These are phyloP conservation scores for Parsonsia alboflavescens DNA, from an alignment of 257 asterid species.

Conservation along the genomic window DNA sequence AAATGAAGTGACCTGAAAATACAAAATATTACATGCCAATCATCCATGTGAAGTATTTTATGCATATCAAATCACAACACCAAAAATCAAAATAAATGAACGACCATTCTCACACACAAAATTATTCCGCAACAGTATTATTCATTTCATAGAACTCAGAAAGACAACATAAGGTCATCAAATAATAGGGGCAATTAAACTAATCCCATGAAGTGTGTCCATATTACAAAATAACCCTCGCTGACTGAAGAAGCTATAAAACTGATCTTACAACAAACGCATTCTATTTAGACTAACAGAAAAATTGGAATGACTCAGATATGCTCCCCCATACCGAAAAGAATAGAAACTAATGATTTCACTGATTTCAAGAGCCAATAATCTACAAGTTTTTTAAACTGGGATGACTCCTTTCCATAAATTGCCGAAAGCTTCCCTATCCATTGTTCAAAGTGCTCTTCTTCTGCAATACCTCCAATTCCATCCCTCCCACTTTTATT, in stretches of 20 bases:
- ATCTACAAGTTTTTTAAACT: too few species aligned
- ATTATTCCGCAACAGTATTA: not conserved
- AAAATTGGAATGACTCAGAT: not conserved
- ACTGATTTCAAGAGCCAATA: too few species aligned
- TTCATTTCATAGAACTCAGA: not conserved
- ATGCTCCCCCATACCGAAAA: not conserved
- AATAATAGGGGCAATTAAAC: not conserved
- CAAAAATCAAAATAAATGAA: not conserved
- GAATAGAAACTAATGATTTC: too few species aligned
- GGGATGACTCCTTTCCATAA: too few species aligned
- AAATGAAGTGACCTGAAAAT: conserved; percentile 63
- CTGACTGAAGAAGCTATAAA: not conserved
- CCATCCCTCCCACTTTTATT: too few species aligned
- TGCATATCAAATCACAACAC: not conserved
- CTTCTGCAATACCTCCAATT: too few species aligned
- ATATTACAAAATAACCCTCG: not conserved
- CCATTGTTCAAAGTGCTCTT: too few species aligned
- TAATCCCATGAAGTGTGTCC: not conserved
- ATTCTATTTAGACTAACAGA: not conserved
- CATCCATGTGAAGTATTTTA: not conserved
- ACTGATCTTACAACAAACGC: not conserved
- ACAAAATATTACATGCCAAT: not conserved
- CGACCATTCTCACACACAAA: not conserved
- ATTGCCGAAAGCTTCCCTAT: too few species aligned
- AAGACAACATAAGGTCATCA: not conserved